Base-by-base conservation (phyloP, 768 basidiomycete species). In the Agrocybe praecox region DNA sequence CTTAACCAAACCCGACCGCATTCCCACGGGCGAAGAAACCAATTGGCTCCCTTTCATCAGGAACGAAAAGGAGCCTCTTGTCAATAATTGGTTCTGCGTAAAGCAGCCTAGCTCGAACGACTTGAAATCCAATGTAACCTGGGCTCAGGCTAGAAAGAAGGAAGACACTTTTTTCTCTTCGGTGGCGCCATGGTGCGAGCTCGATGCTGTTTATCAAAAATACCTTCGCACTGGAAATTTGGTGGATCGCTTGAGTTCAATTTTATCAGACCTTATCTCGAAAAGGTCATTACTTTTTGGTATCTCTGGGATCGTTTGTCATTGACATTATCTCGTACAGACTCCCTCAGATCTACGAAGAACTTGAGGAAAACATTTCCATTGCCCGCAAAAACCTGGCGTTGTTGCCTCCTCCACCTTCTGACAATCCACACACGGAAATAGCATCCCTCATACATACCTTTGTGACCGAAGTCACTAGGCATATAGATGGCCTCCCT, bases 191-290 rank as follows among this genome's bases (percentile, higher is more conserved):
- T 90, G 87, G 87, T 77, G 72, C 3, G 73, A 76, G 7, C 70
- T 90, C 1, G 85, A 85, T 9, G 15, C 67, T 0, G 68, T 75
- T 12, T 81, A 82, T 53, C 78, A 81, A 53, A 74, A 74, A 10
- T 83, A 80, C 50, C 67, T 91, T 2, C 72, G 87, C 2, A 90
- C 89, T 0, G 60, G 53, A 23, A 83, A 80, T 49, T 73, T 91
- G 0, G 81, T 84, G 0, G 80, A 80, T 24, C 73, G 80, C 7
- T 68, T 92, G 36, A 88, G 89, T 55, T 58, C 68, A 0, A 79
- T 89, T 10, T 66, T 92, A 0, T 87, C 87, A 0, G 81, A 85
- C 26, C 69, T 88, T 2, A 88, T 91, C 36, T 69, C 79, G 0
- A 83, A 83, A 57, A 72, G 85, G 90, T 88, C 11, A 18, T 6